phyloP scores from a whole-genome alignment of 352 stramenopile genomes.

The Globisporangium rhizosaccharum region DNA sequence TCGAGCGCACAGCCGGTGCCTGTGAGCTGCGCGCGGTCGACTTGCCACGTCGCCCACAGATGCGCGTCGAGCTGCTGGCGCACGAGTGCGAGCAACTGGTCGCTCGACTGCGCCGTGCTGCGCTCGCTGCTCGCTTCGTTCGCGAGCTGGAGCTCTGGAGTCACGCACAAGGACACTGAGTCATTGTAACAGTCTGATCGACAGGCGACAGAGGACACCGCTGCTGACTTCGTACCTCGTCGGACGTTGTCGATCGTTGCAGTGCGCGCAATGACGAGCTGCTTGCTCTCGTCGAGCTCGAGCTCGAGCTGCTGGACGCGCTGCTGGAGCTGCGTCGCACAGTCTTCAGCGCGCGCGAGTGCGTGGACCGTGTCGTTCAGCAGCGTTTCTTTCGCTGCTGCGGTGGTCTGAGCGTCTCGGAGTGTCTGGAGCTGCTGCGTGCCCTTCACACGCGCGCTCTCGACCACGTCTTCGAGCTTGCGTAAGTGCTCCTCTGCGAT shows the following conservation, averaged over 20 bases:
- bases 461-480: constrained; percentile 8
- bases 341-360: background rate
- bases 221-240: constrained; percentile 24
- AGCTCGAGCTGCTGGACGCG: constrained; percentile 14
- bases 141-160: constrained; percentile 26
- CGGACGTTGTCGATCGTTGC: constrained; percentile 48
- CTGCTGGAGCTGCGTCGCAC: constrained; percentile 6
- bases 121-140: constrained; percentile 13
- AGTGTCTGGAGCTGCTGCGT: constrained; percentile 5
- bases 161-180: background rate
- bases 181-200: background rate
- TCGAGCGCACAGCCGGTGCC: constrained; percentile 23
- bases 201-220: background rate
- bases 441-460: constrained; percentile 4
- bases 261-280: constrained; percentile 27
- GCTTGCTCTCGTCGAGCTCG: constrained; percentile 21
- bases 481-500: constrained; percentile 7
- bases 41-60: constrained; percentile 33
- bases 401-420: background rate
- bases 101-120: constrained; percentile 13
- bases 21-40: constrained; percentile 18
- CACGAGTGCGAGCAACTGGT: constrained; percentile 28
- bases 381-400: background rate
- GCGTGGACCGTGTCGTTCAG: background rate
- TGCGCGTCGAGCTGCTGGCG: constrained; percentile 49